Conservation (phyloP, 148 eudicot genomes). For the Chenopodium album region DNA sequence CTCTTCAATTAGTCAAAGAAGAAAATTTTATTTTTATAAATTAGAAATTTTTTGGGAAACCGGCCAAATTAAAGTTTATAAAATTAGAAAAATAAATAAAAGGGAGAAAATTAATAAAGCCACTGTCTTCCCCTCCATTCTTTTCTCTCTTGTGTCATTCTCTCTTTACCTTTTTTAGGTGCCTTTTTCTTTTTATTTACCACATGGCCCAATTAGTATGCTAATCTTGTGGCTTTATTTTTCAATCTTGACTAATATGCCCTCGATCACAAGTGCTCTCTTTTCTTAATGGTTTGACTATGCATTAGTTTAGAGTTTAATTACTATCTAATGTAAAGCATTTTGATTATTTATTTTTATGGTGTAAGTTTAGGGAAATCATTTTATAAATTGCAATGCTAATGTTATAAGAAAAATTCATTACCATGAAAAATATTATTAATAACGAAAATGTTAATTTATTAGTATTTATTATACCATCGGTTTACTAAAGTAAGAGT, state of each 20-base stretch:
- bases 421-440: too few species aligned
- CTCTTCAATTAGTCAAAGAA: slow-evolving; percentile 33
- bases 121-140: slow-evolving; percentile 13
- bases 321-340: too few species aligned
- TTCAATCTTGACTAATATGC: slow-evolving; percentile 8
- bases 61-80: slow-evolving; percentile 22
- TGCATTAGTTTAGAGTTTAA: too few species aligned
- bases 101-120: neutral
- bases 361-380: too few species aligned
- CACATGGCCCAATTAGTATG: slow-evolving; percentile 9
- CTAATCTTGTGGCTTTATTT: neutral
- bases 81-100: neutral
- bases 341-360: too few species aligned
- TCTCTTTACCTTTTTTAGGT: slow-evolving; percentile 30
- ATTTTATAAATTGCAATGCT: too few species aligned
- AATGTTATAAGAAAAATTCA: too few species aligned
- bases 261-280: slow-evolving; percentile 1
- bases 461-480: too few species aligned
- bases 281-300: too few species aligned
- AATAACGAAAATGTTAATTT: too few species aligned
- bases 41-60: slow-evolving; percentile 20
- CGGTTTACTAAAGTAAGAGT: too few species aligned
- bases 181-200: slow-evolving; percentile 20
- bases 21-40: slow-evolving; percentile 3
- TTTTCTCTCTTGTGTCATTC: slow-evolving; percentile 23